Conservation (phyloP, 2,329 filamentous ascomycete species). For the Blastomyces emzantsi region DNA sequence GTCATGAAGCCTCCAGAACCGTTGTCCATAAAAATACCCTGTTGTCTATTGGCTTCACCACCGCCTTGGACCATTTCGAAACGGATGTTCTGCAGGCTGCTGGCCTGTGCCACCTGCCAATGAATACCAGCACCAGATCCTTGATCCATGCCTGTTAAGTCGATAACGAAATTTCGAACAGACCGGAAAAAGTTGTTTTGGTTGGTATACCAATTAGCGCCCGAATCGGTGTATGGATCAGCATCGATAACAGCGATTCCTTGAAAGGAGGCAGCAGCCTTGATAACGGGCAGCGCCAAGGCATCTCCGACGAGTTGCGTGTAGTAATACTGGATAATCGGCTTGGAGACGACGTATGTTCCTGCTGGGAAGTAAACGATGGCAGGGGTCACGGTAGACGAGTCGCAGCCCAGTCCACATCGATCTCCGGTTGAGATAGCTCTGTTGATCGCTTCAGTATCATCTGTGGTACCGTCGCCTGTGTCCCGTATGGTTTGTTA, state of each 20-base stretch:
- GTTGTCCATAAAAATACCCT: conserved; percentile 78
- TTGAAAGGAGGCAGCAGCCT: conserved; percentile 60
- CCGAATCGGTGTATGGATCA: conserved; percentile 65
- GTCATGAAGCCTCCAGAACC: conserved; percentile 77
- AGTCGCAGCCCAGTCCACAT: conserved; percentile 74
- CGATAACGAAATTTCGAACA: conserved; percentile 72
- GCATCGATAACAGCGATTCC: conserved; percentile 87
- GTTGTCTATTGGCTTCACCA: conserved; percentile 56
- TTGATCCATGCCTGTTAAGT: conserved; percentile 51
- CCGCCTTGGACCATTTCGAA: conserved; percentile 62
- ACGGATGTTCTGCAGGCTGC: conserved; percentile 65
- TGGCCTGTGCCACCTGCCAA: conserved; percentile 80
- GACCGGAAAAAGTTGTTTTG: conserved; percentile 78
- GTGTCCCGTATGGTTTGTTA: conserved; percentile 11
- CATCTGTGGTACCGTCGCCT: conserved; percentile 63
- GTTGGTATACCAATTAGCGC: conserved; percentile 68
- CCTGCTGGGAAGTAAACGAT: conserved; percentile 88
- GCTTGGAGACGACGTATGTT: conserved; percentile 70
- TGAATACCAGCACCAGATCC: conserved; percentile 60
- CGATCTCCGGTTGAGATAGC: conserved; percentile 70
- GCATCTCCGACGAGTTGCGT: conserved; percentile 86
- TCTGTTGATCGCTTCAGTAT: conserved; percentile 78
- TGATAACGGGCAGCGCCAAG: conserved; percentile 60
- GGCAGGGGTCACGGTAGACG: conserved; percentile 71
- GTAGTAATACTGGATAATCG: conserved; percentile 79